phyloP scores from a whole-genome alignment of 352 stramenopile genomes.

The Phytophthora multivora region DNA sequence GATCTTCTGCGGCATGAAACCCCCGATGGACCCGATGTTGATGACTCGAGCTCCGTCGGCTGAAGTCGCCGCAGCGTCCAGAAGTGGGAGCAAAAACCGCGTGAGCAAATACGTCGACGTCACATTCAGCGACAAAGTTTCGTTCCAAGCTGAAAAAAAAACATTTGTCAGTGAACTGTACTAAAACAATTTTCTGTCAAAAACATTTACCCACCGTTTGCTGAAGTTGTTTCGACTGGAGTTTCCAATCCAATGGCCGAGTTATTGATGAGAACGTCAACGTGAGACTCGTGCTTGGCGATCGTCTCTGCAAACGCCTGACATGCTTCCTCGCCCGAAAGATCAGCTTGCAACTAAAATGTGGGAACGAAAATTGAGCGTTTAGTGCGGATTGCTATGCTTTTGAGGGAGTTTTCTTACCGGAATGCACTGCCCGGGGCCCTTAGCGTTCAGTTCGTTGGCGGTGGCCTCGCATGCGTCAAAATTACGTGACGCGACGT shows the following conservation, averaged over 20 bases:
- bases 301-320: conserved; percentile 67
- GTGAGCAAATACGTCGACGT: conserved; percentile 95
- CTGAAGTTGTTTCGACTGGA: conserved; percentile 37
- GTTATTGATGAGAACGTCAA: conserved; percentile 96
- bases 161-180: too few species aligned
- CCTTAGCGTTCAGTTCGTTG: conserved; percentile 62
- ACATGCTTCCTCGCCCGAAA: conserved; percentile 36
- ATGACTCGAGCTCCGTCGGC: conserved; percentile 64
- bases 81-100: conserved; percentile 87
- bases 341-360: conserved; percentile 31
- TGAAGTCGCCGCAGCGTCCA: conserved; percentile 70
- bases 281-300: conserved; percentile 59
- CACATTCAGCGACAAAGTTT: conserved; percentile 94
- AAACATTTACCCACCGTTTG: conserved; percentile 27
- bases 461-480: conserved; percentile 83
- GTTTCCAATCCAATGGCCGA: conserved; percentile 45
- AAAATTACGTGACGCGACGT: conserved; percentile 90
- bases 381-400: neutral
- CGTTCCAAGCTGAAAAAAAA: conserved; percentile 79
- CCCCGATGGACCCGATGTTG: conserved; percentile 74
- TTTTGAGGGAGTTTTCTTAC: conserved; percentile 15
- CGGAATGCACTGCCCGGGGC: conserved; percentile 64
- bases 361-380: neutral
- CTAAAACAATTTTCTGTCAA: neutral
- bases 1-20: conserved; percentile 87